phyloP scores from a whole-genome alignment of 1,139 yeast genomes.

The Pichia sp. region DNA sequence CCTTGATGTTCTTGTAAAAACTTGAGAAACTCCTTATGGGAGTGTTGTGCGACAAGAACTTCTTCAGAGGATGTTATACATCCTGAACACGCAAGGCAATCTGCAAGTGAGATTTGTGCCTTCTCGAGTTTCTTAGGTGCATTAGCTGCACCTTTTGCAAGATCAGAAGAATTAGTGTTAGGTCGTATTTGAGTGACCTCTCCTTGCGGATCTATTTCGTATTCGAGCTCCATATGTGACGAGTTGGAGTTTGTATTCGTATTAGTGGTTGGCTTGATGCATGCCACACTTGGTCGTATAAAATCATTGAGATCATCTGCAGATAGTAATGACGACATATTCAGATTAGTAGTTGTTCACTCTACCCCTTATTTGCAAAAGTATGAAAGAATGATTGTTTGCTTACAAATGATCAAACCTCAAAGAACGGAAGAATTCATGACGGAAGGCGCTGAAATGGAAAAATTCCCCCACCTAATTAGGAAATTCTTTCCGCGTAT shows the following conservation, averaged over 20 bases:
- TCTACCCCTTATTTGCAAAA: too few relatives aligned
- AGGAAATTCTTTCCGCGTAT: too few relatives aligned
- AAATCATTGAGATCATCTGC: slow-evolving; percentile 92
- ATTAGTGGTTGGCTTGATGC: slow-evolving; percentile 80
- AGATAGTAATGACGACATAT: slow-evolving; percentile 81
- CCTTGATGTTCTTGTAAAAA: slow-evolving; percentile 37
- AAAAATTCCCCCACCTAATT: too few relatives aligned
- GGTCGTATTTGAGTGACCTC: background rate
- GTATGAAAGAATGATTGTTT: too few relatives aligned
- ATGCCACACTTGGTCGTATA: slow-evolving; percentile 90
- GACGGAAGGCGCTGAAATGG: too few relatives aligned
- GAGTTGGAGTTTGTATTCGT: slow-evolving; percentile 2
- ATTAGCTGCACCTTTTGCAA: background rate
- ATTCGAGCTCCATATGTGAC: background rate
- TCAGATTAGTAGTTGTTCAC: background rate
- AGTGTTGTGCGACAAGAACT: slow-evolving; percentile 83
- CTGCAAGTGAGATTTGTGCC: slow-evolving; percentile 85
- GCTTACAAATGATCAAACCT: too few relatives aligned
- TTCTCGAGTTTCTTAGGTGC: slow-evolving; percentile 43
- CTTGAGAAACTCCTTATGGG: slow-evolving; percentile 68
- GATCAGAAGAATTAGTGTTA: too few relatives aligned
- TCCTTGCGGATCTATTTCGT: background rate
- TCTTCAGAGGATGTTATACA: slow-evolving; percentile 97
- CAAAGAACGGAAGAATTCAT: too few relatives aligned
- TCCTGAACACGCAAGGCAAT: slow-evolving; percentile 95